Evolutionary conservation across 2,329 filamentous ascomycete genomes (phyloP), one percentile per base, ranked within the genome.

Genomic region (Cercospora sp.): DNA sequence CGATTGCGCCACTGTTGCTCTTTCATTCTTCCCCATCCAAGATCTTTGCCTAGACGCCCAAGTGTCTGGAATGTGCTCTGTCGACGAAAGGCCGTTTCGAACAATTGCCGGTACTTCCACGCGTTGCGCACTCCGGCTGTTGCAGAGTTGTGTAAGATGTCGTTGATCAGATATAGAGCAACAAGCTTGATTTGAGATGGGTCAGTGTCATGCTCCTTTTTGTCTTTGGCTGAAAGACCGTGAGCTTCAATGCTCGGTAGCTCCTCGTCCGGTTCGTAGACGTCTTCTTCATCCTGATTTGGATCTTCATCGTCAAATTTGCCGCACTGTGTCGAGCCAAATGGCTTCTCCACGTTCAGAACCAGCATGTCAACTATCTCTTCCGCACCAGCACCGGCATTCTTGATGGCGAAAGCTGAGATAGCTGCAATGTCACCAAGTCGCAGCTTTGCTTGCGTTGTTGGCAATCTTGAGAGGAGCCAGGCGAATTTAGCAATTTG

Each of bases 331-430:
- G 89, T 92, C 72, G 90, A 88, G 5, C 89, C 86, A 67, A 96
- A 88, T 0, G 95, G 95, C 62, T 86, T 88, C 68, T 91, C 85
- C 36, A 98, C 85, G 74, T 99, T 98, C 0, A 89, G 85, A 0
- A 97, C 87, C 42, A 98, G 89, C 80, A 97, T 88, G 60, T 94
- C 88, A n/a, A 97, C 93, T 40, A 97, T 90, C 81, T 98, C 95
- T 71, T 96, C 91, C 12, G 92, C 91, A 16, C 94, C 95, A 20
- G 89, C 86, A 45, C 90, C 92, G 1, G 93, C 91, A 77, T 98
- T 93, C 2, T 90, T 90, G 65, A 98, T 93, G 12, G 94, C 94
- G 79, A 98, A 97, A 3, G 90, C 87, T 1, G 94, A 94, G 2
- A 97, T 85, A 5, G 93, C 87, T 1, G 93, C 94, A 57, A 98